These are phyloP conservation scores for Ophiostoma tasmaniense DNA, from an alignment of 2,329 filamentous ascomycete species.

Conservation along the genomic window DNA sequence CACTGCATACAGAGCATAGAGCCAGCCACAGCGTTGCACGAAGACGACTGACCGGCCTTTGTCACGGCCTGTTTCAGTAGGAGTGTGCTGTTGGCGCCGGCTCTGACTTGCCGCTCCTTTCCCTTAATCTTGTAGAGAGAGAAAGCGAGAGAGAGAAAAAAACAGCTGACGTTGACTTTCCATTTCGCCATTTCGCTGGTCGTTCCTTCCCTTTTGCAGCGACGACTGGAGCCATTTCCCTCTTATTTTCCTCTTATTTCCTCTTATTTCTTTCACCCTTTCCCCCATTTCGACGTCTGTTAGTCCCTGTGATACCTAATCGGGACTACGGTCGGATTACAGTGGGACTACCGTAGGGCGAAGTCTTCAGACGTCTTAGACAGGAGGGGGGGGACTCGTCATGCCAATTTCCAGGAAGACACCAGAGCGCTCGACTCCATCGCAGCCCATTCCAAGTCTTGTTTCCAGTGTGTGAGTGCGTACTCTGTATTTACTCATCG, in stretches of 20 bases:
- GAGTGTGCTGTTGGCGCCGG: not conserved
- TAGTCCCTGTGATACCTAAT: not conserved
- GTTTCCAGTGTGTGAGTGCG: not conserved
- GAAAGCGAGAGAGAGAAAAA: too few species aligned
- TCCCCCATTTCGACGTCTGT: not conserved
- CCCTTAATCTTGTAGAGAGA: not conserved
- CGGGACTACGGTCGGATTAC: not conserved
- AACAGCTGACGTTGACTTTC: not conserved
- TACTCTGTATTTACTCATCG: not conserved
- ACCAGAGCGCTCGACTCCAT: not conserved
- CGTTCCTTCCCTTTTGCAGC: conserved; percentile 4
- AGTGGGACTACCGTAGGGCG: not conserved
- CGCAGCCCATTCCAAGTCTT: not conserved
- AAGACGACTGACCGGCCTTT: not conserved
- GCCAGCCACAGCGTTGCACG: not conserved
- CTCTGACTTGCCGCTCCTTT: not conserved
- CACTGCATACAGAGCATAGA: not conserved
- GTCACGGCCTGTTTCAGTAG: not conserved
- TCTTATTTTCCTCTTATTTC: too few species aligned
- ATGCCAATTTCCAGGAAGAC: not conserved
- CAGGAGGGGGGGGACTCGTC: conserved; percentile 4
- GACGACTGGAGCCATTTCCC: not conserved
- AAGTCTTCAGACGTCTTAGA: not conserved
- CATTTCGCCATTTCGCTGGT: not conserved
- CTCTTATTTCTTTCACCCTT: too few species aligned